phyloP scores from a whole-genome alignment of 1,139 yeast genomes.

The Suhomyces anneliseae region DNA sequence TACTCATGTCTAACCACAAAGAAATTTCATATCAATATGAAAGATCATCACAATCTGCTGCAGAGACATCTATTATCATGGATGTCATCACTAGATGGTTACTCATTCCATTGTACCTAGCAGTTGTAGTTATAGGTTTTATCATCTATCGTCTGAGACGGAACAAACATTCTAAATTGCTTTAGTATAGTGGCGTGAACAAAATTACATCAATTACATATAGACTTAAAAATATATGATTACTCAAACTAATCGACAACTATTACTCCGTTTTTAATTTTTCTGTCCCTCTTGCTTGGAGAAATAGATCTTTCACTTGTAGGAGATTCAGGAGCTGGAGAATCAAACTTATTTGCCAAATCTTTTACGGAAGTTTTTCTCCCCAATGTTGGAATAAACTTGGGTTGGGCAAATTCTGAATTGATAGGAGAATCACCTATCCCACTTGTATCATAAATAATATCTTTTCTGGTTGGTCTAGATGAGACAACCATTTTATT shows the following conservation, averaged over 20 bases:
- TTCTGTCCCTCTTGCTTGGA: constrained; percentile 12
- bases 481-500: constrained; percentile 25
- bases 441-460: constrained; percentile 17
- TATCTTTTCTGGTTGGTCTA: constrained; percentile 33
- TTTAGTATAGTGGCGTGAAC: constrained; percentile 23
- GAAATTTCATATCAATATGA: constrained; percentile 37
- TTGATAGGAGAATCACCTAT: constrained; percentile 18
- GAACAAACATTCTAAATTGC: constrained; percentile 50
- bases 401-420: constrained; percentile 30
- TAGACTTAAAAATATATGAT: neutral
- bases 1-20: constrained; percentile 44
- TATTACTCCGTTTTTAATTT: constrained; percentile 5
- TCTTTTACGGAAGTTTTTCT: constrained; percentile 39
- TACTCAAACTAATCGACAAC: constrained; percentile 4
- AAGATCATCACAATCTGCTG: constrained; percentile 11
- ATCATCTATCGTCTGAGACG: constrained; percentile 17
- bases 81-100: constrained; percentile 37
- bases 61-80: constrained; percentile 16
- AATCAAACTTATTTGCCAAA: constrained; percentile 33
- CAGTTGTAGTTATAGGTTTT: constrained; percentile 20
- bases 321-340: constrained; percentile 17
- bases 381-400: constrained; percentile 28
- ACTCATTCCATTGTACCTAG: constrained; percentile 40
- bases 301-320: constrained; percentile 14
- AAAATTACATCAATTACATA: neutral